These are phyloP conservation scores for Diutina sp. DNA, from an alignment of 1,139 yeast species.

Conservation along the genomic window DNA sequence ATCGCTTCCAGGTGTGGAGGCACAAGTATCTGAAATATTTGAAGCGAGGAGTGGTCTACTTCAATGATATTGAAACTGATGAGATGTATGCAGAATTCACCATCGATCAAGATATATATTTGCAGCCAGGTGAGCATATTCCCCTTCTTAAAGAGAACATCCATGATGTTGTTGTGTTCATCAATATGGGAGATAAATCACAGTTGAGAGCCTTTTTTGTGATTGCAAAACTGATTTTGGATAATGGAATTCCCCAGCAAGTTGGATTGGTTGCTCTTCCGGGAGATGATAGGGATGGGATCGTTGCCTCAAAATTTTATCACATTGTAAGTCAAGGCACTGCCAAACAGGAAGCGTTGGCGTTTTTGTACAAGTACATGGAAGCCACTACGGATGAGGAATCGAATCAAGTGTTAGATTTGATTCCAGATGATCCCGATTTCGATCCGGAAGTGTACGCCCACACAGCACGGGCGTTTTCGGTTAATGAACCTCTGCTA, in stretches of 20 bases:
- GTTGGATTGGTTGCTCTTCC: slow-evolving; percentile 65
- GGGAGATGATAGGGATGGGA: slow-evolving; percentile 15
- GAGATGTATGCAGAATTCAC: slow-evolving; percentile 35
- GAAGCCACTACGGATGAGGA: slow-evolving; percentile 15
- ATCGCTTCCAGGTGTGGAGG: slow-evolving; percentile 22
- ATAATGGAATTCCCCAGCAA: slow-evolving; percentile 61
- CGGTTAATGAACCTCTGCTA: slow-evolving; percentile 37
- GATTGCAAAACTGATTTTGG: slow-evolving; percentile 36
- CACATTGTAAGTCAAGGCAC: slow-evolving; percentile 18
- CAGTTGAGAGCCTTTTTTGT: slow-evolving; percentile 36
- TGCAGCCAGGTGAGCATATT: slow-evolving; percentile 13
- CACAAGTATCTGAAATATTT: slow-evolving; percentile 16
- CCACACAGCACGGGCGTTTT: slow-evolving; percentile 14
- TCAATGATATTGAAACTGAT: slow-evolving; percentile 69
- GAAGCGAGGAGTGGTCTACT: slow-evolving; percentile 43
- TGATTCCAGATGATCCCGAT: slow-evolving; percentile 10
- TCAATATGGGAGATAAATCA: slow-evolving; percentile 44
- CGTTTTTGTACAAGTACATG: slow-evolving; percentile 25
- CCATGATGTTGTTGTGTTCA: slow-evolving; percentile 59
- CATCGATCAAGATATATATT: slow-evolving; percentile 27
- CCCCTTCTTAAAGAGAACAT: slow-evolving; percentile 65
- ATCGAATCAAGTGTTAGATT: slow-evolving; percentile 12
- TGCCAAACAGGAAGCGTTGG: slow-evolving; percentile 23
- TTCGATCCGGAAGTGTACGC: slow-evolving; percentile 7
- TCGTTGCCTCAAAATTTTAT: slow-evolving; percentile 21